Conservation (phyloP, 179 eudicot species). For the Dionaea muscipula region DNA sequence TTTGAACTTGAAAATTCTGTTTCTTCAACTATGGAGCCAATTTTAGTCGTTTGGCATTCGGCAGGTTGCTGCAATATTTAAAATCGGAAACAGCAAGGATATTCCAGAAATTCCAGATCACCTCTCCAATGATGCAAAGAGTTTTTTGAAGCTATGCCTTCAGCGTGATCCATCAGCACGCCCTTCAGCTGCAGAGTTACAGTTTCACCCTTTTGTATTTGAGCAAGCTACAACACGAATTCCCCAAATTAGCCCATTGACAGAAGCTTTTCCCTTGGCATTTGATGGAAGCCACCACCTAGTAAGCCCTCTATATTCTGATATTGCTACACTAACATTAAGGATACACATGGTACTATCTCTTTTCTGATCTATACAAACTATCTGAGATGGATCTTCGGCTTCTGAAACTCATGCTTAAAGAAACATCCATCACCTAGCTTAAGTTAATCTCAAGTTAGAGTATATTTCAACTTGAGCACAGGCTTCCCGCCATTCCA, state of each 20-base stretch:
- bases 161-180: slow-evolving; percentile 77
- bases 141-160: slow-evolving; percentile 64
- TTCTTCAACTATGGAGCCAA: slow-evolving; percentile 5
- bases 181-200: slow-evolving; percentile 56
- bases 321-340: background rate
- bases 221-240: slow-evolving; percentile 46
- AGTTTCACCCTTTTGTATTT: slow-evolving; percentile 70
- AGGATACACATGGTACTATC: too few relatives aligned
- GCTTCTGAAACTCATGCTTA: too few relatives aligned
- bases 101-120: slow-evolving; percentile 73
- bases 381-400: too few relatives aligned
- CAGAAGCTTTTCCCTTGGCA: slow-evolving; percentile 44
- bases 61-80: slow-evolving; percentile 96
- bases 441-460: too few relatives aligned
- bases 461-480: too few relatives aligned
- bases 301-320: slow-evolving; percentile 26
- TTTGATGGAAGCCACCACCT: slow-evolving; percentile 77
- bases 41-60: slow-evolving; percentile 11
- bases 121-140: slow-evolving; percentile 68
- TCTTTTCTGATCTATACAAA: too few relatives aligned
- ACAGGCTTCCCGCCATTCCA: too few relatives aligned
- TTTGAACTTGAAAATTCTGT: too few relatives aligned
- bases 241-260: slow-evolving; percentile 29
- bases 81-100: slow-evolving; percentile 98
- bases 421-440: too few relatives aligned